phyloP scores from a whole-genome alignment of 2,329 filamentous ascomycete species.

The Scolecobasidium constrictum region DNA sequence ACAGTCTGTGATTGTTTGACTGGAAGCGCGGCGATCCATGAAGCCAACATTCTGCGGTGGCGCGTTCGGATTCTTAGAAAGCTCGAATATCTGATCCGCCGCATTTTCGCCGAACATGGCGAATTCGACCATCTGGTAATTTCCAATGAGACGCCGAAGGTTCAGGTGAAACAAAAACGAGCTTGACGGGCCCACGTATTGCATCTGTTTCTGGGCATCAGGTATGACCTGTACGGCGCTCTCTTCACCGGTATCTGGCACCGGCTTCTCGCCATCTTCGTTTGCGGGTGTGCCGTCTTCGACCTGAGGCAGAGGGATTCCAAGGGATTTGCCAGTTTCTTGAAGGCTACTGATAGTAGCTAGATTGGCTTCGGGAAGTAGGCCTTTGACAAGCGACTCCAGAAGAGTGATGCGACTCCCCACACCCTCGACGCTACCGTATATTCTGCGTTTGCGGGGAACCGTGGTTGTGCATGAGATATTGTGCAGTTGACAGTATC shows the following conservation, averaged over 20 bases:
- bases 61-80: background rate
- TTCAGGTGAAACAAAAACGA: slow-evolving; percentile 32
- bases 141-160: slow-evolving; percentile 27
- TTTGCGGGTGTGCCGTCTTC: slow-evolving; percentile 12
- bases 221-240: slow-evolving; percentile 26
- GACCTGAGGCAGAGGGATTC: slow-evolving; percentile 27
- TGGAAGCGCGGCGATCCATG: background rate
- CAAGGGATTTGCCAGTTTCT: slow-evolving; percentile 26
- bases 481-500: slow-evolving; percentile 30
- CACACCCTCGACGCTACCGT: slow-evolving; percentile 31
- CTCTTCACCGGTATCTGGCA: slow-evolving; percentile 15
- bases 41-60: slow-evolving; percentile 5
- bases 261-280: background rate
- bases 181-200: slow-evolving; percentile 33
- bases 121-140: slow-evolving; percentile 22
- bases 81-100: slow-evolving; percentile 19
- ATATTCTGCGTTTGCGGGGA: slow-evolving; percentile 34
- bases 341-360: slow-evolving; percentile 31
- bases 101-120: slow-evolving; percentile 31
- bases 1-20: slow-evolving; percentile 5
- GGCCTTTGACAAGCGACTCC: slow-evolving; percentile 33
- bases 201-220: slow-evolving; percentile 33
- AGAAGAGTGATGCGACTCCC: slow-evolving; percentile 29
- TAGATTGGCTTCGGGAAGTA: slow-evolving; percentile 31
- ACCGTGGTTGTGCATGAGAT: slow-evolving; percentile 33